These are phyloP conservation scores for Plasmopara viticola DNA, from an alignment of 352 stramenopile genomes.

Conservation along the genomic window DNA sequence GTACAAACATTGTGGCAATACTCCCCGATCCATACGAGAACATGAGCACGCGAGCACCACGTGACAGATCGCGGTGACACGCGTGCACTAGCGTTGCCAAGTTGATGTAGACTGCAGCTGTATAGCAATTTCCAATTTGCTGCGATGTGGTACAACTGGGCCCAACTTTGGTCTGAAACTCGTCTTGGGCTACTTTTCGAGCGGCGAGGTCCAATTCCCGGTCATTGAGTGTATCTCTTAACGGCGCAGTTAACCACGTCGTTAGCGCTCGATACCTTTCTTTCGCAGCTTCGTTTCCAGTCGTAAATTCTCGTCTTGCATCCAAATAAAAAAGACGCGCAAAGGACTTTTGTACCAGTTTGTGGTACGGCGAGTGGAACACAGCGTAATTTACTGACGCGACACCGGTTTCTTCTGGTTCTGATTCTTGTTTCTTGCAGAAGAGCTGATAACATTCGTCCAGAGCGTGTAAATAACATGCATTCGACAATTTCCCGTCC, in stretches of 20 bases:
- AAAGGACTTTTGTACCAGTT: constrained; percentile 96
- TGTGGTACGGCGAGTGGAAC: constrained; percentile 99
- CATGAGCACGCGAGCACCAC: constrained; percentile 79
- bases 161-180: constrained; percentile 74
- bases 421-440: constrained; percentile 52
- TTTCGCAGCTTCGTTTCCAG: constrained; percentile 11
- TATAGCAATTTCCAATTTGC: constrained; percentile 96
- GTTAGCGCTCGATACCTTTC: constrained; percentile 35
- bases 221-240: constrained; percentile 91
- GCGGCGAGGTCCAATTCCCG: constrained; percentile 84
- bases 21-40: constrained; percentile 97
- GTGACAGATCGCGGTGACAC: constrained; percentile 36
- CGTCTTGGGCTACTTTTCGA: constrained; percentile 66
- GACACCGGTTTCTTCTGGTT: constrained; percentile 21
- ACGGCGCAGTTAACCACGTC: constrained; percentile 69
- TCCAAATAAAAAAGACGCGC: constrained; percentile 81
- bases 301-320: constrained; percentile 25
- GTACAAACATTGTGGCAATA: constrained; percentile 92
- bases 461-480: constrained; percentile 93
- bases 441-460: constrained; percentile 94
- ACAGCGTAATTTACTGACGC: constrained; percentile 88
- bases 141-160: constrained; percentile 86
- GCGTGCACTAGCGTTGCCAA: constrained; percentile 87
- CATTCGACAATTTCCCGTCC: constrained; percentile 91
- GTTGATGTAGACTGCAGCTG: constrained; percentile 94